Base-by-base conservation (phyloP, 345 rosid genomes). In the Brassica carinata region DNA sequence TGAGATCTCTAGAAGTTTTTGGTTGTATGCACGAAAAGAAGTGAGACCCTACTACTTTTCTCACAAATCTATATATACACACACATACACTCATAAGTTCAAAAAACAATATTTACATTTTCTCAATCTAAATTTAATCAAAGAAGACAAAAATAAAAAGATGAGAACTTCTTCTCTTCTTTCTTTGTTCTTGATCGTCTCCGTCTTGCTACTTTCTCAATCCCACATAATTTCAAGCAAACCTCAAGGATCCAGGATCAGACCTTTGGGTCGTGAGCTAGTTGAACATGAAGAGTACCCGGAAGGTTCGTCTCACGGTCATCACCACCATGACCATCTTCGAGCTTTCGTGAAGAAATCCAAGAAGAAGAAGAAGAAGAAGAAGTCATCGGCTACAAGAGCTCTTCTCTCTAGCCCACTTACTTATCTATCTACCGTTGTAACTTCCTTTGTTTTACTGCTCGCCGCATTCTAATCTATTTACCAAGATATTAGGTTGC, bases 351-450 rank as follows among this genome's bases (percentile, higher is more conserved):
- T 74, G 71, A 80, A 26, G 71, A 80, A 80, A 51, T 5, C 17
- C 66, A 74, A 23, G 59, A 69, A 74, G 9, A 8, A 27, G 59
- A 71, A 64, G 61, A 80, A 80, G 64, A 68, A 40, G 73, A 79
- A 79, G 74, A 74, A 80, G 15, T 80, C 79, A 69, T 34, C 83
- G 0, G 83, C 83, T 18, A 74, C 75, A 33, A 45, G 55, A 73
- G 45, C 36, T 73, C 78, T 73, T 73, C 84, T 92, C 62, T 83
- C 79, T 79, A 81, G 74, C 65, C 79, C 71, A 74, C 64, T 80
- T 7, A 74, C 66, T 38, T 73, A 73, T 67, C 11, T 73, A 29
- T 53, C 58, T 53, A 53, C 58, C 15, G 18, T 53, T 53, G 58
- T 53, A 7, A 74, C 33, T 62, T 80, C 79, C 26, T 26, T 80